Evolutionary conservation across 768 basidiomycete genomes (phyloP), one percentile per base, ranked within the genome.

Genomic region (Collybiopsis luxurians): DNA sequence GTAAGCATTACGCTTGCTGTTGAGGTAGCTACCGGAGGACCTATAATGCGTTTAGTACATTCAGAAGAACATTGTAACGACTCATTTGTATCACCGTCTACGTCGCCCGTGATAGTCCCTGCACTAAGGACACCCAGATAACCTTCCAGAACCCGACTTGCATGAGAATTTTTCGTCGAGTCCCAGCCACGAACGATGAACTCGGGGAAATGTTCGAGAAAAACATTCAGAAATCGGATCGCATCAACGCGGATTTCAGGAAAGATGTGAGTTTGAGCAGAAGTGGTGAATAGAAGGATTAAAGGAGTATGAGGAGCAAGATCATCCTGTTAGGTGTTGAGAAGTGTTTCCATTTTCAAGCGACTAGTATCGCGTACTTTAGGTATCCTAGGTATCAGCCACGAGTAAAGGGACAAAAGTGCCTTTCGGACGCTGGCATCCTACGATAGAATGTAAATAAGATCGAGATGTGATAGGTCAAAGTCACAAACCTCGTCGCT

Each of bases 241-340:
- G 93, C 92, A 66, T 98, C 95, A 38, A 98, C 80, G 15, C 94
- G 83, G 58, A 98, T 93, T 69, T 96, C 93, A 21, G 95, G 95
- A 69, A 95, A 97, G 46, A 98, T 96, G 64, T 95, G 90, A 0
- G 92, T 95, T 68, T 95, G 89, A 0, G 93, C 92, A 10, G 95
- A 96, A 5, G 91, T 87, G 0, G 86, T 85, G 67, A 95, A 96
- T 15, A 98, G 82, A 23, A 98, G 76, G 4, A 98, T 75, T 0
- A 86, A 64, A 1, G 90, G 75, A 0, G 88, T 77, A 65, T 97
- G 92, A 4, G 95, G 94, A 0, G 74, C 58, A 1, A 98, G 70
- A 50, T 84, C 78, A 39, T 86, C 79, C 93, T 95, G 62, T 39
- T 42, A n/a, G 27, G 38, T 28, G 50, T 36, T 50, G 53, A 43